Conservation (phyloP, 352 stramenopile genomes). For the Phytopythium mirpurense region DNA sequence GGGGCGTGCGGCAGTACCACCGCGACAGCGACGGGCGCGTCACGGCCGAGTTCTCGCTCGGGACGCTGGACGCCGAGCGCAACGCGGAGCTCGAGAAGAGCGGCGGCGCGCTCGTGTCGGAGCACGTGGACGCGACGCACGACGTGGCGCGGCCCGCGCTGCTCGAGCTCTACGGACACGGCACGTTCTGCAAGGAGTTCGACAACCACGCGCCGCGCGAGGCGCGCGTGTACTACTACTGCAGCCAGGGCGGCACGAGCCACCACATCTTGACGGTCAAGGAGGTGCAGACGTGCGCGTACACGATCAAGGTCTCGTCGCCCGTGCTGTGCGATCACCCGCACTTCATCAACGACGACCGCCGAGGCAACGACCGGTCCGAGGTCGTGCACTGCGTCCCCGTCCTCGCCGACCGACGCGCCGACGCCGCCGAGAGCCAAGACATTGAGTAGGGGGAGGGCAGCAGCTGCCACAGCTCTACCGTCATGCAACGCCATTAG, state of each 20-base stretch:
- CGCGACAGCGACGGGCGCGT: slow-evolving; percentile 58
- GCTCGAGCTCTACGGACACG: slow-evolving; percentile 60
- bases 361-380: slow-evolving; percentile 38
- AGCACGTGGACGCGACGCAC: slow-evolving; percentile 77
- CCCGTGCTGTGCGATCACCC: slow-evolving; percentile 74
- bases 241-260: slow-evolving; percentile 52
- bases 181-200: slow-evolving; percentile 73
- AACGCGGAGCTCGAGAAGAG: slow-evolving; percentile 45
- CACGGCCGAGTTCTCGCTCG: slow-evolving; percentile 65
- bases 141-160: slow-evolving; percentile 64
- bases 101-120: slow-evolving; percentile 46
- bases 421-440: neutral
- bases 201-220: slow-evolving; percentile 52
- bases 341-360: slow-evolving; percentile 73
- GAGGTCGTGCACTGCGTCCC: slow-evolving; percentile 76
- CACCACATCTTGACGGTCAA: slow-evolving; percentile 75
- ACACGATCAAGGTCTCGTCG: slow-evolving; percentile 77
- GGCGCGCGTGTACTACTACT: slow-evolving; percentile 72
- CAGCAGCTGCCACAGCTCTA: no score
- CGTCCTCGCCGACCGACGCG: slow-evolving; percentile 1
- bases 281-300: slow-evolving; percentile 79
- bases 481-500: no score
- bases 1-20: slow-evolving; percentile 69
- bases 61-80: slow-evolving; percentile 36
- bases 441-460: neutral